Conservation (phyloP, 495 filamentous ascomycete genomes). For the Hypoxylon subgilvum region DNA sequence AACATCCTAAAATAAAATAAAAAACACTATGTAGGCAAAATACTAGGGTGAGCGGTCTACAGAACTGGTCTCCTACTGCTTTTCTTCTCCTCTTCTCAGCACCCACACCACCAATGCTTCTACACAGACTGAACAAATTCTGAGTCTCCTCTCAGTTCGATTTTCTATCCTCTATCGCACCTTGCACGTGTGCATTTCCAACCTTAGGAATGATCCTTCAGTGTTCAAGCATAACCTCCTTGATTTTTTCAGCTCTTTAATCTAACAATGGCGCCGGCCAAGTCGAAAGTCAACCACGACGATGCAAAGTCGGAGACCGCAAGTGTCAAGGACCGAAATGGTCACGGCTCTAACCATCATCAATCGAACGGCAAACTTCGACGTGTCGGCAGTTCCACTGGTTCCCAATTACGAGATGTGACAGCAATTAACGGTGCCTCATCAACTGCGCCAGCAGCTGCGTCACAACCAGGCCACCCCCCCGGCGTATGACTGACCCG, state of each 20-base stretch:
- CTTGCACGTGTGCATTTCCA: slow-evolving; percentile 1
- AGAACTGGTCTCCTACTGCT: slow-evolving; percentile 25
- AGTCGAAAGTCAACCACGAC: slow-evolving; percentile 50
- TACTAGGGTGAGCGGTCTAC: slow-evolving; percentile 34
- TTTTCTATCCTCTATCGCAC: slow-evolving; percentile 1
- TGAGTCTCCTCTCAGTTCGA: slow-evolving; percentile 1
- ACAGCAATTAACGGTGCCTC: slow-evolving; percentile 42
- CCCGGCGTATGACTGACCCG: slow-evolving; percentile 34
- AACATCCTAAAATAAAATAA: slow-evolving; percentile 28
- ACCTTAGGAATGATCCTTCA: slow-evolving; percentile 30
- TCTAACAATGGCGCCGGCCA: slow-evolving; percentile 41
- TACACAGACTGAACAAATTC: slow-evolving; percentile 21
- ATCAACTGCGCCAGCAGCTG: slow-evolving; percentile 26
- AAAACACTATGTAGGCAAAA: slow-evolving; percentile 14
- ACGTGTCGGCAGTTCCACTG: slow-evolving; percentile 52
- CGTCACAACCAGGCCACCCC: slow-evolving; percentile 28
- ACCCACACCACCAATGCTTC: slow-evolving; percentile 27
- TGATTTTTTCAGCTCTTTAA: slow-evolving; percentile 32
- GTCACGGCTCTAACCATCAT: slow-evolving; percentile 40
- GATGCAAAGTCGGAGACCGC: slow-evolving; percentile 55
- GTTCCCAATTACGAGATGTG: slow-evolving; percentile 51
- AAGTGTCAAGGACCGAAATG: slow-evolving; percentile 53
- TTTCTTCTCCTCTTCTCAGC: not conserved
- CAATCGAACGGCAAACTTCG: slow-evolving; percentile 54
- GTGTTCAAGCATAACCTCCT: slow-evolving; percentile 10